A percentile compares a stretch with the other conserved stretches of the same genome.
Conservation (phyloP, 169 alveolate species). For the Ichthyophthirius multifiliis region DNA sequence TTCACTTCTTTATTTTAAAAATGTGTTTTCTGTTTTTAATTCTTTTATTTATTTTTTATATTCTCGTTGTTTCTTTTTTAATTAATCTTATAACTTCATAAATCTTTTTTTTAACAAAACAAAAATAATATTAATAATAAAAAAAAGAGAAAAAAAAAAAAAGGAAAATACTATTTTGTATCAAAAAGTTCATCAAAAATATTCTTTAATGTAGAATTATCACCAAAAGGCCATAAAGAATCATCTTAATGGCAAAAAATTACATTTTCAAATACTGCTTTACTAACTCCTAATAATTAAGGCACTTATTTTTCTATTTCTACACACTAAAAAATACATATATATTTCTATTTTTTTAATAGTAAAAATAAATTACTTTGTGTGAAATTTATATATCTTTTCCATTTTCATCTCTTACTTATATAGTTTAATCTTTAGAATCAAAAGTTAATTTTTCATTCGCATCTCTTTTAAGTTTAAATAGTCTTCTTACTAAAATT, state of each 20-base stretch:
- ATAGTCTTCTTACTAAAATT: conserved; percentile 72
- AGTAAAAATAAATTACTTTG: conserved; percentile 11
- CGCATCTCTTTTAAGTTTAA: conserved; percentile 59
- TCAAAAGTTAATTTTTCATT: conserved; percentile 64
- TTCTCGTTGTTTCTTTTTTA: neutral
- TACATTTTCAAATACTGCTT: conserved; percentile 77
- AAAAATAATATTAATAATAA: neutral
- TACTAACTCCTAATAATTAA: conserved; percentile 67
- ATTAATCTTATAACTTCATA: neutral
- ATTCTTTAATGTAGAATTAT: conserved; percentile 70
- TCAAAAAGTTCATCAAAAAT: conserved; percentile 85
- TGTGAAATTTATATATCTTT: conserved; percentile 56
- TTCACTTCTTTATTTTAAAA: neutral
- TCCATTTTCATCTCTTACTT: conserved; percentile 55
- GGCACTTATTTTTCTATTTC: conserved; percentile 80
- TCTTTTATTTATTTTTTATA: neutral
- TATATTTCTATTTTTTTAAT: neutral
- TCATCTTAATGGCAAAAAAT: conserved; percentile 85
- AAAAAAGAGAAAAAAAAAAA: neutral
- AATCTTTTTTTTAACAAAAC: neutral
- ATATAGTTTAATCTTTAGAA: conserved; percentile 64
- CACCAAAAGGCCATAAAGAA: conserved; percentile 80
- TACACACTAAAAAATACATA: conserved; percentile 42
- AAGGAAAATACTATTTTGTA: conserved; percentile 53
- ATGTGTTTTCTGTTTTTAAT: neutral